phyloP scores from a whole-genome alignment of 2,329 filamentous ascomycete genomes.

The Trichoderma sp. region DNA sequence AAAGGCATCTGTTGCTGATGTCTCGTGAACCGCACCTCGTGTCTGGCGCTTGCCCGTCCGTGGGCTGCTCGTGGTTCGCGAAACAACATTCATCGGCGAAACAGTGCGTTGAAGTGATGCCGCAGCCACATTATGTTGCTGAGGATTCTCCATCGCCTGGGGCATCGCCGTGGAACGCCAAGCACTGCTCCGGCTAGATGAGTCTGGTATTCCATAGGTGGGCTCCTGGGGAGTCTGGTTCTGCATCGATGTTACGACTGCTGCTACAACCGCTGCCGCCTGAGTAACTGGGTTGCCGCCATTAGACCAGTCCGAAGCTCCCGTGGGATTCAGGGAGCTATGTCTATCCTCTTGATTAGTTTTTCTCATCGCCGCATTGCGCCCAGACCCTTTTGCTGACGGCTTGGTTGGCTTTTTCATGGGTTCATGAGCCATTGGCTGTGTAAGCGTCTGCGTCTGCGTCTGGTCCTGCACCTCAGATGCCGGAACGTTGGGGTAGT shows the following conservation, averaged over 20 bases:
- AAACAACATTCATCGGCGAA: slow-evolving; percentile 31
- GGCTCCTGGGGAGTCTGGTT: slow-evolving; percentile 7
- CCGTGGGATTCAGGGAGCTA: background rate
- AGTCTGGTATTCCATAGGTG: background rate
- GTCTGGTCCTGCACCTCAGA: slow-evolving; percentile 4
- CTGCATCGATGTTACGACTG: slow-evolving; percentile 2
- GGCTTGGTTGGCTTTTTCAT: background rate
- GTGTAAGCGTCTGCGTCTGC: background rate
- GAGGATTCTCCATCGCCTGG: slow-evolving; percentile 26
- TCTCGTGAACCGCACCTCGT: slow-evolving; percentile 29
- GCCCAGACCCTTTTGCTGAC: background rate
- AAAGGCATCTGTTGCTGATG: slow-evolving; percentile 16
- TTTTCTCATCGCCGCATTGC: background rate
- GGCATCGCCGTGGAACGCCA: slow-evolving; percentile 20
- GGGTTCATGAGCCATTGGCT: background rate
- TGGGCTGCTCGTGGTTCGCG: slow-evolving; percentile 31
- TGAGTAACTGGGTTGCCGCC: slow-evolving; percentile 6
- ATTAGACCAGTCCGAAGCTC: slow-evolving; percentile 9
- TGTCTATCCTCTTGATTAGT: background rate
- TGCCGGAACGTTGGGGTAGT: slow-evolving; percentile 22
- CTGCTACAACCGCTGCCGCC: slow-evolving; percentile 3
- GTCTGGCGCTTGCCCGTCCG: slow-evolving; percentile 34
- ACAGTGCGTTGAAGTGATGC: slow-evolving; percentile 30
- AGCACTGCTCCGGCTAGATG: background rate
- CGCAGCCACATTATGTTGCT: slow-evolving; percentile 17